Evolutionary conservation across 2,329 filamentous ascomycete genomes (phyloP).

Genomic region (Gyromitra esculenta): DNA sequence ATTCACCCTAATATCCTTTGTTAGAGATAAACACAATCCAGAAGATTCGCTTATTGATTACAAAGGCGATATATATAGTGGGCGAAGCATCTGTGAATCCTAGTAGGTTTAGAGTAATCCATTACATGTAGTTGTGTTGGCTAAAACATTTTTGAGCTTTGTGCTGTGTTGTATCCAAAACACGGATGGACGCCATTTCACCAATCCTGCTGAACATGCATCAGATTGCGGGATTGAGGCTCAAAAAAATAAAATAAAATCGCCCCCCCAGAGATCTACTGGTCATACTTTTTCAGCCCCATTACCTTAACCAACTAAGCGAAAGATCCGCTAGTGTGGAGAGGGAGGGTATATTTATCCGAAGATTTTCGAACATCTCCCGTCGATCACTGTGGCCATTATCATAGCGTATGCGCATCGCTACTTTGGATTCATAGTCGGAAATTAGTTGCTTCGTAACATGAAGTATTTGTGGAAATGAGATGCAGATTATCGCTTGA

Average conservation of each 20-base stretch:
- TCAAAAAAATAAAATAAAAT: constrained; percentile 27
- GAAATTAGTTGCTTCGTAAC: neutral
- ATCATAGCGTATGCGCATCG: constrained; percentile 1
- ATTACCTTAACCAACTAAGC: constrained; percentile 26
- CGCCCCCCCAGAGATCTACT: constrained; percentile 29
- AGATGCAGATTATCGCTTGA: neutral
- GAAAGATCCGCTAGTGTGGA: constrained; percentile 9
- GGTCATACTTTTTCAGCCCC: constrained; percentile 35
- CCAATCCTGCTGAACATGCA: constrained; percentile 1
- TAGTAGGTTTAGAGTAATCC: neutral
- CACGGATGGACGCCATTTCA: neutral
- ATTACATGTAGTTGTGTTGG: neutral
- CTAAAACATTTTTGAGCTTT: neutral
- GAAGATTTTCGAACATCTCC: constrained; percentile 15
- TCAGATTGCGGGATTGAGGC: constrained; percentile 39
- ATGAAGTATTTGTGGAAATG: neutral
- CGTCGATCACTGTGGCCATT: constrained; percentile 11
- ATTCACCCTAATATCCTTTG: neutral
- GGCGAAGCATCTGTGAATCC: neutral
- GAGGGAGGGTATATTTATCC: constrained; percentile 4
- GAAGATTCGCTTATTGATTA: neutral
- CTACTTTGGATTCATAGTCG: neutral
- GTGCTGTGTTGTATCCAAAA: constrained; percentile 10
- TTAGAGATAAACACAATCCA: neutral
- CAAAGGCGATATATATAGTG: neutral